phyloP scores from a whole-genome alignment of 257 asterid genomes.

The Solanum peruvianum region DNA sequence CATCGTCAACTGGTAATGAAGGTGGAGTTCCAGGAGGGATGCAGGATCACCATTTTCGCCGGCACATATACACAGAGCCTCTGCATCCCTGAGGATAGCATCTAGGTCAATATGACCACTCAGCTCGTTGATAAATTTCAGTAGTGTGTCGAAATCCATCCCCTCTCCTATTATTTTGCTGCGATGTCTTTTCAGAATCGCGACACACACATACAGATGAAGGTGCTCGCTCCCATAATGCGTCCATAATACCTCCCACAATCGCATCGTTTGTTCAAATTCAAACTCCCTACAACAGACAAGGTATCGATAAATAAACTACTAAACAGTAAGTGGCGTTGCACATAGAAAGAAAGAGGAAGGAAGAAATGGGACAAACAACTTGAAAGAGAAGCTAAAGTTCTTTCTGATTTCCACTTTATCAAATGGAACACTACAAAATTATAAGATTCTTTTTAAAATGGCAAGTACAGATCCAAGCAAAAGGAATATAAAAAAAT shows the following conservation, averaged over 20 bases:
- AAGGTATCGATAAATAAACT: background rate
- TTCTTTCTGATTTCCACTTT: background rate
- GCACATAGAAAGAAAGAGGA: background rate
- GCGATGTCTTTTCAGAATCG: constrained; percentile 70
- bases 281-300: constrained; percentile 73
- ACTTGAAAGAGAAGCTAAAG: background rate
- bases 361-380: background rate
- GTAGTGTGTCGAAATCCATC: constrained; percentile 92
- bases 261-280: constrained; percentile 55
- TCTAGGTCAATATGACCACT: constrained; percentile 84
- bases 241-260: constrained; percentile 97
- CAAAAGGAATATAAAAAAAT: background rate
- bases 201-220: constrained; percentile 77
- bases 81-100: constrained; percentile 74
- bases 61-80: constrained; percentile 80
- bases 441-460: background rate
- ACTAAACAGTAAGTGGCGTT: background rate
- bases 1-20: constrained; percentile 68
- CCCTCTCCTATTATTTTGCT: constrained; percentile 72
- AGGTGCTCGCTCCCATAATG: constrained; percentile 82
- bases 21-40: constrained; percentile 99
- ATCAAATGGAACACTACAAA: background rate
- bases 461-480: background rate
- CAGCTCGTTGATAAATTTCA: constrained; percentile 83
- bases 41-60: constrained; percentile 90